phyloP scores from a whole-genome alignment of 495 filamentous ascomycete species.

The Extremus antarcticus region DNA sequence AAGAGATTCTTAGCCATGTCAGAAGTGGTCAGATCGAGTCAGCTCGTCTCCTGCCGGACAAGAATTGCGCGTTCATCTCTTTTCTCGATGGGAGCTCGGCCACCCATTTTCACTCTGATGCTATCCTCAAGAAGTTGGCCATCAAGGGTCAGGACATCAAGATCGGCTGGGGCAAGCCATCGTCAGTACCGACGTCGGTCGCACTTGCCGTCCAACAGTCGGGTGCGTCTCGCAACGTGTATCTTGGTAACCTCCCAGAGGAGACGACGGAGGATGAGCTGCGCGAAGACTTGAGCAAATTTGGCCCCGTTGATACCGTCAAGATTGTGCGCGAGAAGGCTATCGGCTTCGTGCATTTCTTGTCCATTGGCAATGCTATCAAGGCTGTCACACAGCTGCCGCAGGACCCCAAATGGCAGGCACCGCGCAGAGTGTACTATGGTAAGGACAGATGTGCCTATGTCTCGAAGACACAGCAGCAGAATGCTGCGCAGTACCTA shows the following conservation, averaged over 20 bases:
- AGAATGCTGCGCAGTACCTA: constrained; percentile 96
- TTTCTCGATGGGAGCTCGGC: constrained; percentile 95
- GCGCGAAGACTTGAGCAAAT: constrained; percentile 90
- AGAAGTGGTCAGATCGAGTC: constrained; percentile 98
- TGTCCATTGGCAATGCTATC: constrained; percentile 95
- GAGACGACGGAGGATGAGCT: constrained; percentile 84
- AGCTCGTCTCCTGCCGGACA: constrained; percentile 87
- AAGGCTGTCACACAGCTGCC: constrained; percentile 97
- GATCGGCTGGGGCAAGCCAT: constrained; percentile 97
- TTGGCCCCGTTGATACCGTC: constrained; percentile 90
- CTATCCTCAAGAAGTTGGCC: constrained; percentile 96
- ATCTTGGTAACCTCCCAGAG: constrained; percentile 86
- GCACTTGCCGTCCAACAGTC: constrained; percentile 94
- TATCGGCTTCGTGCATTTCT: constrained; percentile 95
- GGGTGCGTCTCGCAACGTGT: constrained; percentile 95
- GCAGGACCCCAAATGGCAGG: constrained; percentile 93
- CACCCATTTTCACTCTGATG: constrained; percentile 98
- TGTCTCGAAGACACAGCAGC: constrained; percentile 98
- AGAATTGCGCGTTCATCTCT: constrained; percentile 99
- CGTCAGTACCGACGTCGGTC: constrained; percentile 94
- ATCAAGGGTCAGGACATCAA: constrained; percentile 99
- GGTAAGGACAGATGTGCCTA: constrained; percentile 98
- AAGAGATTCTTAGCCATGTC: constrained; percentile 95
- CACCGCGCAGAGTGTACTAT: constrained; percentile 91
- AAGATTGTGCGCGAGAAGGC: constrained; percentile 98